Evolutionary conservation across 1,284 basidiomycete genomes (phyloP), one percentile per base, ranked within the genome.

Genomic region (Leccinum huronense): DNA sequence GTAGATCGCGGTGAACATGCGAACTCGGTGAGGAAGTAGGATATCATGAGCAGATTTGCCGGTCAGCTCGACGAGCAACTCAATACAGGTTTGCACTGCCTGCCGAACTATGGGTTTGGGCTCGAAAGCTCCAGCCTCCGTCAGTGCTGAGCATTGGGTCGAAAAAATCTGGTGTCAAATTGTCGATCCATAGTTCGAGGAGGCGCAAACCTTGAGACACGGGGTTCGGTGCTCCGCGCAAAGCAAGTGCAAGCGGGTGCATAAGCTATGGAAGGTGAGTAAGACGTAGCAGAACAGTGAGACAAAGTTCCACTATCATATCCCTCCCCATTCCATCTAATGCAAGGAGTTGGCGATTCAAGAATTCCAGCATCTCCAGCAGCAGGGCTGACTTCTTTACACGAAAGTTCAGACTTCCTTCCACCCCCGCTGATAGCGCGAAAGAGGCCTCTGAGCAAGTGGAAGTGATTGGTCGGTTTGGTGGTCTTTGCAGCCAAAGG

Each of bases 111-210:
- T 86, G 7, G 90, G 84, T 93, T 97, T 30, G 95, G 86, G 72
- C 91, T 94, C 59, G 94, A 91, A 30, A 99, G 83, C 72, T 99
- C 98, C 0, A 90, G 96, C 97, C 66, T 92, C 91, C 94, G 97
- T 98, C 65, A 99, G 94, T 95, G 66, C 89, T 93, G 73, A 99
- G 88, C 2, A 96, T 97, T 0, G 97, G 98, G 72, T 99, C 97
- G 33, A 99, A 84, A 82, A 99, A 99, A 76, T 99, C 97, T 19
- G 96, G 95, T 0, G 96, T 98, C 30, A 99, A 84, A 73, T 99
- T 99, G 81, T 99, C 98, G 75, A 99, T 98, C 79, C 97, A 99
- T n/a, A 99, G 84, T 78, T 99, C 98, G 65, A 99, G 86, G 0
- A 97, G 99, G 5, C 98, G 88, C 38, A 99, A 81, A 54, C 97